Evolutionary conservation across 257 asterid species (phyloP), one percentile per base, ranked within the genome.

Genomic region (Osmanthus fragrans): DNA sequence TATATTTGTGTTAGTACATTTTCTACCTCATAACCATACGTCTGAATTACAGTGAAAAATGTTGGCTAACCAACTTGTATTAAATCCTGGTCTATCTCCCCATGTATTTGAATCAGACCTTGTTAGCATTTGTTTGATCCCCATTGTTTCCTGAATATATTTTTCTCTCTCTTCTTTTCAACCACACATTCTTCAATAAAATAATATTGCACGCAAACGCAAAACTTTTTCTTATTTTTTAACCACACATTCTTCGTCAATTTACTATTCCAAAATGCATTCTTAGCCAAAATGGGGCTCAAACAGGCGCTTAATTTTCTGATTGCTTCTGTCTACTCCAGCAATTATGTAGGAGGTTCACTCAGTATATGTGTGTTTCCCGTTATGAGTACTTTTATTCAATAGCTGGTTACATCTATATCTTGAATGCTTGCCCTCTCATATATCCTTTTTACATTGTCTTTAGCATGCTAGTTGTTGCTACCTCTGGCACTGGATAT

Each of bases 401-500:
- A 63, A 63, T 23, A 27, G 11, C 33, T 25, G 6, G 21, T 63
- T 27, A 27, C 7, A 63, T 3, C 69, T 63, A 60, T 60, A 10
- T 63, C 69, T 23, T n/a, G 16, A 25, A 63, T 63, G 34, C 33
- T 4, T 1, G 7, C 25, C 19, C 16, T 63, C 79, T 70, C 74
- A 73, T 76, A 75, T 58, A 76, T 76, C 80, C 15, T 58, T 78
- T 71, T 19, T 39, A 33, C 45, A 40, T 73, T 84, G 27, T 82
- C 73, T 75, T 73, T 90, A 96, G 99, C 85, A 85, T 96, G 94
- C 89, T 96, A 42, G 98, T 96, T 32, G 99, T 96, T 81, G 98
- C 99, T 76, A 96, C 99, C 45, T 90, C 99, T 49, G 98, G 99
- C 73, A 90, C 99, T 39, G 99, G 99, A 37, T 96, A 83, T 83